These are phyloP conservation scores for Lipomyces chichibuensis DNA, from an alignment of 805 yeast species.

Conservation along the genomic window DNA sequence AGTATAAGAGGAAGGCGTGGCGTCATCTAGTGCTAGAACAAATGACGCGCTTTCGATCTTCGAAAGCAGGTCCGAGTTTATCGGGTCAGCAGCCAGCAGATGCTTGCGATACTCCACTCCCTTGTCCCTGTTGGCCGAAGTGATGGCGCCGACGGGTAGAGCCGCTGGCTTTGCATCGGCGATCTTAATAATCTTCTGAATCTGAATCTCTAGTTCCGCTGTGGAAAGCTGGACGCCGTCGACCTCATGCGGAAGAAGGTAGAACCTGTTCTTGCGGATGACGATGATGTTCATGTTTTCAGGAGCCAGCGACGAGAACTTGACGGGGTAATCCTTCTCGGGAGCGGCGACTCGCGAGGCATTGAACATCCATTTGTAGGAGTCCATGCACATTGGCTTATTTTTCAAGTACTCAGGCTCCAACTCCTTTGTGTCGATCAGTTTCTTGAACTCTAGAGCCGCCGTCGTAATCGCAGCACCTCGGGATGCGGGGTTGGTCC, in stretches of 20 bases:
- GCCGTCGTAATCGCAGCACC: constrained; percentile 75
- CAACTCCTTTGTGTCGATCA: constrained; percentile 69
- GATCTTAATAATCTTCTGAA: constrained; percentile 56
- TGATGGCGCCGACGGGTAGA: constrained; percentile 72
- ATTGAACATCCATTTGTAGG: constrained; percentile 89
- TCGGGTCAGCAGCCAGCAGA: constrained; percentile 58
- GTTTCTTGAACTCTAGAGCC: constrained; percentile 66
- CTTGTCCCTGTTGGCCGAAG: constrained; percentile 82
- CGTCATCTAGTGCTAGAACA: constrained; percentile 76
- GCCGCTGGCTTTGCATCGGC: constrained; percentile 49
- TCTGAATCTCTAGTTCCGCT: constrained; percentile 54
- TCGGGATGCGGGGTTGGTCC: constrained; percentile 51
- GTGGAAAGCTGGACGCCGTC: constrained; percentile 46
- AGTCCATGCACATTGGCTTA: constrained; percentile 91
- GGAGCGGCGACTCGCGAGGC: constrained; percentile 74
- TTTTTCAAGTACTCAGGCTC: constrained; percentile 79
- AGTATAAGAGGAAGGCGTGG: constrained; percentile 70
- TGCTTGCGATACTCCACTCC: constrained; percentile 67
- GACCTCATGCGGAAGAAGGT: constrained; percentile 58
- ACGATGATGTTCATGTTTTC: constrained; percentile 71
- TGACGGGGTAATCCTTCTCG: constrained; percentile 61
- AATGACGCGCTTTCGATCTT: constrained; percentile 78
- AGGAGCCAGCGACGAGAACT: constrained; percentile 45
- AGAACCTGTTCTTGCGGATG: constrained; percentile 75
- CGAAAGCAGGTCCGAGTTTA: constrained; percentile 61